Base-by-base conservation (phyloP, 148 eudicot genomes). In the Oxyria digyna region DNA sequence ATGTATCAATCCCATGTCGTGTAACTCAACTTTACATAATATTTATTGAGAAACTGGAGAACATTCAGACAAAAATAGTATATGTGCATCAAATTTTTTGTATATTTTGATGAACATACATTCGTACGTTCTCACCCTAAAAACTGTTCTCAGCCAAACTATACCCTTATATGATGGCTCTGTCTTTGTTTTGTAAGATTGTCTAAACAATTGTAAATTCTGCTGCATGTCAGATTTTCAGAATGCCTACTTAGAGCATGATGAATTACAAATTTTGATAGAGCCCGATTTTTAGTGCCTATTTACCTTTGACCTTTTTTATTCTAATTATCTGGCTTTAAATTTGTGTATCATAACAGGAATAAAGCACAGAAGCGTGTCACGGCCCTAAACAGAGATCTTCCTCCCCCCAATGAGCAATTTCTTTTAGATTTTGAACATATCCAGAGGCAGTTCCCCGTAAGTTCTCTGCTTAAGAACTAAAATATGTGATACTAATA, bases 351-450 rank as follows among this genome's bases (percentile, higher is more conserved):
- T 69, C 57, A 20, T 83, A 74, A 71, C 83, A 94, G 99, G 85
- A 90, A 94, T 84, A 94, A 90, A 83, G 72, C 96, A 42, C 97
- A 88, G 79, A 94, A 90, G 85, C 88, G 97, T 72, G 79, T 94
- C 55, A 86, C 83, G 63, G 97, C 97, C 76, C 72, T 85, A 59
- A 90, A 87, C 71, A 82, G 90, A 81, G 92, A 85, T 57, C 87
- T 88, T 70, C 97, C 98, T 62, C 97, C 97, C 50, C 87, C 82
- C 33, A 90, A 94, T 75, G 97, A 88, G 75, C 97, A 90, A 69
- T 94, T 94, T 73, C 81, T 94, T 76, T 74, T 81, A 57, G 99
- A 94, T 74, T 94, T 94, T 78, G 92, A 85, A 73, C 89, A 85
- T 80, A 78, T 88, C 50, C 78, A 72, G 83, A 82, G 78, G 82